phyloP scores from a whole-genome alignment of 2,329 filamentous ascomycete species.

The Eutypa lata region DNA sequence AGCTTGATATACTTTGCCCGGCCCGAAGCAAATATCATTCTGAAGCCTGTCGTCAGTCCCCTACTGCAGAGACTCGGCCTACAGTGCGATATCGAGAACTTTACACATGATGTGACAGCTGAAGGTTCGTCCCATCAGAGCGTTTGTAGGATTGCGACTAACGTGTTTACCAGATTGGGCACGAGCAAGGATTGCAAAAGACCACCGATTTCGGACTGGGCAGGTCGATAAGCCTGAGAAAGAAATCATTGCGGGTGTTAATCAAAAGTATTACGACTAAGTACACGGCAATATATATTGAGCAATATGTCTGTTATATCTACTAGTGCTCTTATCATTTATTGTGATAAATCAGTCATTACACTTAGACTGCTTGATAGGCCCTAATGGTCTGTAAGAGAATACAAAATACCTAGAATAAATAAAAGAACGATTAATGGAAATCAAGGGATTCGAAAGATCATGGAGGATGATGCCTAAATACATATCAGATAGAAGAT shows the following conservation, averaged over 20 bases:
- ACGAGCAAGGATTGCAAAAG: conserved; percentile 21
- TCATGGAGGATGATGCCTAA: no score
- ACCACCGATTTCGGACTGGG: conserved; percentile 20
- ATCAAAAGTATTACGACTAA: conserved; percentile 18
- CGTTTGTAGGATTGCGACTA: not conserved
- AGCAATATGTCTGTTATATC: no score
- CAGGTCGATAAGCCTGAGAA: conserved; percentile 18
- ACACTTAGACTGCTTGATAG: no score
- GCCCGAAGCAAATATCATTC: conserved; percentile 18
- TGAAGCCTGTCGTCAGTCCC: conserved; percentile 18
- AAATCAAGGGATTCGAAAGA: no score
- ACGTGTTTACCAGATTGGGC: conserved; percentile 17
- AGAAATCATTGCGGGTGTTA: conserved; percentile 22
- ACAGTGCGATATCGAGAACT: conserved; percentile 14
- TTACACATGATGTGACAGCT: conserved; percentile 20
- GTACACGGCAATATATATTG: no score
- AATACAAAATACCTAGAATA: no score
- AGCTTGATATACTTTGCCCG: conserved; percentile 24
- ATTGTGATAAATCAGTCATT: no score
- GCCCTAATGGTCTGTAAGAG: no score
- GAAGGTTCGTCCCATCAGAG: conserved; percentile 15
- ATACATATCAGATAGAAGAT: no score
- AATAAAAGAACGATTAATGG: no score
- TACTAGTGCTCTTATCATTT: no score
- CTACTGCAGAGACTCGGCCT: conserved; percentile 7